Conservation (phyloP, 148 eudicot genomes). For the Rhododendron ferrugineum region DNA sequence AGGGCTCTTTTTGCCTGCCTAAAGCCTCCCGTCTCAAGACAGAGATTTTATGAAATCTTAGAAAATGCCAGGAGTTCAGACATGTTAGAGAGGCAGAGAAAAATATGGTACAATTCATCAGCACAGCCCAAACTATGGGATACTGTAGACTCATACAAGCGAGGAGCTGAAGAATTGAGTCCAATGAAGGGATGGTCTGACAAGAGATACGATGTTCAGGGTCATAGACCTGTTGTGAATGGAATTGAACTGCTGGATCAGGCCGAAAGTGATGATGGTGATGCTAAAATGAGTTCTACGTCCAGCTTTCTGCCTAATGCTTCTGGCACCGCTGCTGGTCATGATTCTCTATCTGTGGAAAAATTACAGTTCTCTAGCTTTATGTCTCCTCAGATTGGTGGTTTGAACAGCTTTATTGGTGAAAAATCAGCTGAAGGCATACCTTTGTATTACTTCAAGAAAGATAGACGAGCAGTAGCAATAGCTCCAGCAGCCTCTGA, state of each 20-base stretch:
- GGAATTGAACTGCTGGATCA: constrained; percentile 30
- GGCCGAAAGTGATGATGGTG: constrained; percentile 32
- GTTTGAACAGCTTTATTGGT: constrained; percentile 54
- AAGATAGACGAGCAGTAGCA: constrained; percentile 56
- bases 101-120: constrained; percentile 92
- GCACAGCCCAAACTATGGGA: constrained; percentile 39
- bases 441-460: constrained; percentile 83
- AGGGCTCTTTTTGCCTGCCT: constrained; percentile 74
- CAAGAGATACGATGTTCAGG: constrained; percentile 27
- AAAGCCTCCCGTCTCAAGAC: constrained; percentile 82
- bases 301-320: constrained; percentile 47
- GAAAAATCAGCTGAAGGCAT: constrained; percentile 86
- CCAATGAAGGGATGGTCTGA: constrained; percentile 63
- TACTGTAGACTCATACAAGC: constrained; percentile 2
- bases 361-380: constrained; percentile 80
- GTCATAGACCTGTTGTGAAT: constrained; percentile 21
- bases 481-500: constrained; percentile 63
- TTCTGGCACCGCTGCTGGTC: constrained; percentile 43
- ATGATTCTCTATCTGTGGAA: constrained; percentile 58
- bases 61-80: constrained; percentile 84
- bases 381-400: constrained; percentile 72
- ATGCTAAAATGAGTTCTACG: constrained; percentile 41
- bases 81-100: constrained; percentile 97
- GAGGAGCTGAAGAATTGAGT: constrained; percentile 47
- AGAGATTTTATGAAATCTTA: constrained; percentile 58